Base-by-base conservation (phyloP, 441 rosid species). In the Breynia disticha region DNA sequence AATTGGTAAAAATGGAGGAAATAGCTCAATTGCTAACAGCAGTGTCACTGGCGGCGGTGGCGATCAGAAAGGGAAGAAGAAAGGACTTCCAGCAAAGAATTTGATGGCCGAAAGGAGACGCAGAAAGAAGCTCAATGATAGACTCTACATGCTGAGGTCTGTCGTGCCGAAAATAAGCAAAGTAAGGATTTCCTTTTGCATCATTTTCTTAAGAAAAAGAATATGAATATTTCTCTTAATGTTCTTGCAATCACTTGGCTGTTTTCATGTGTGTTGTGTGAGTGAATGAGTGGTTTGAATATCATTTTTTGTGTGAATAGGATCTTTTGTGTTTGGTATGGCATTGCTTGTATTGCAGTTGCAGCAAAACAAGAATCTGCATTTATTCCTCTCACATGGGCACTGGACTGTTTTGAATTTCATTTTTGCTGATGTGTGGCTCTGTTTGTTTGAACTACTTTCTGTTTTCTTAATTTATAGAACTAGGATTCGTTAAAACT, bases 41-140 rank as follows among this genome's bases (percentile, higher is more conserved):
- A 60, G 66, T 11, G 65, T 72, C 2, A 76, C 74, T 7, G 59
- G 50, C 35, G 61, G 52, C 10, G 69, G 58, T 21, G 80, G 79
- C 16, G 85, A 79, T 65, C 78, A 62, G 47, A 77, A 71, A 60
- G 83, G 85, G 54, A 82, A 77, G 75, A 79, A 67, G 71, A 79
- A 77, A 48, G 88, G 85, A 16, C 68, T 77, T 46, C 88, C 88
- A 15, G 88, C 88, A 2, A 82, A 82, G 71, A 82, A 82, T 64
- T 70, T 82, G 74, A 82, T 79, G 88, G 85, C 85, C 0, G 88
- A 82, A 73, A 71, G 88, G 73, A 71, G 88, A 48, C 80, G 88
- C 55, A 65, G 88, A 60, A 81, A 81, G 79, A 81, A 81, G 70
- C 87, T 81, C 61, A 81, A 81, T 73, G 84, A 81, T 69, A 79